Percentiles rank a stretch among this genome's conserved stretches.
Conservation (phyloP, 179 eudicot species). For the Corrigiola litoralis region DNA sequence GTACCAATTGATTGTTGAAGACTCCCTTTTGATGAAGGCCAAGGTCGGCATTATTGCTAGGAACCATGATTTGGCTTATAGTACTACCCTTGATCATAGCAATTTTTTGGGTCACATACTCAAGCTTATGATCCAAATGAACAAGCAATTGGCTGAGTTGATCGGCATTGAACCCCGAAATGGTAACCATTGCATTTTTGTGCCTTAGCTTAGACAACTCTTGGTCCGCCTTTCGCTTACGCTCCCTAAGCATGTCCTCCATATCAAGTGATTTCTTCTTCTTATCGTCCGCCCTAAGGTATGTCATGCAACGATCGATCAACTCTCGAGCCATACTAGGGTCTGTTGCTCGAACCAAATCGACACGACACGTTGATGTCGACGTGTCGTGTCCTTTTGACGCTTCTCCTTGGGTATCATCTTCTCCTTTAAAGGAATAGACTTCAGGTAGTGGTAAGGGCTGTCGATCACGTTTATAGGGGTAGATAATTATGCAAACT, state of each 20-base stretch:
- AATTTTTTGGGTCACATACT: slow-evolving; percentile 15
- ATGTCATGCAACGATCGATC: slow-evolving; percentile 11
- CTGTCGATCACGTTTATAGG: neutral
- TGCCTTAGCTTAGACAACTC: slow-evolving; percentile 12
- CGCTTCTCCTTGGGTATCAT: neutral
- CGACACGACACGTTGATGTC: neutral
- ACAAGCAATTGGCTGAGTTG: slow-evolving; percentile 14
- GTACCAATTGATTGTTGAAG: neutral
- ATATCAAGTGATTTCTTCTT: slow-evolving; percentile 4
- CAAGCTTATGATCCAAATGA: slow-evolving; percentile 26
- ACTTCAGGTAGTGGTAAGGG: slow-evolving; percentile 19
- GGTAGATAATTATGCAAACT: slow-evolving; percentile 41
- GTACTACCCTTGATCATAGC: slow-evolving; percentile 5
- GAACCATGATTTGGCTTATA: neutral
- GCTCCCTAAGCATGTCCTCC: slow-evolving; percentile 12
- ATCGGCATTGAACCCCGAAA: slow-evolving; percentile 7
- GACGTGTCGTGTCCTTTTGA: too few species aligned
- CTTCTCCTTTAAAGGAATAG: slow-evolving; percentile 7
- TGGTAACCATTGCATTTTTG: neutral
- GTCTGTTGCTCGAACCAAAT: slow-evolving; percentile 3
- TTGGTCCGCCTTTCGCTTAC: slow-evolving; percentile 6
- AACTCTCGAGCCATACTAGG: slow-evolving; percentile 1
- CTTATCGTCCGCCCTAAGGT: slow-evolving; percentile 13
- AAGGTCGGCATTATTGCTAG: neutral
- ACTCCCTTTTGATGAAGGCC: neutral